Conservation (phyloP, 1,284 basidiomycete genomes). For the Sporisorium graminicola region DNA sequence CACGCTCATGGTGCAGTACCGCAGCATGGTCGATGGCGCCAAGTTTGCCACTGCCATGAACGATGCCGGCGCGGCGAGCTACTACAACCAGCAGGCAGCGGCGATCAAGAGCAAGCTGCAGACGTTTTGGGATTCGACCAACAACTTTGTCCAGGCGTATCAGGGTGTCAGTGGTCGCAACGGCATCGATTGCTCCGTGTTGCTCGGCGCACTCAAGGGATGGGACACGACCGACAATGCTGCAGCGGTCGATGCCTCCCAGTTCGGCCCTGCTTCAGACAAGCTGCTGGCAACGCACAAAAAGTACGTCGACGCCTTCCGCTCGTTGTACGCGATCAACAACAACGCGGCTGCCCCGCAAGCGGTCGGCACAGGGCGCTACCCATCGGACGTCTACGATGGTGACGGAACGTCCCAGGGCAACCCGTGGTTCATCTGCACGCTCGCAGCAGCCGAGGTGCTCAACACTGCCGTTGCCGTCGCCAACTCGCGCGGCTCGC, state of each 20-base stretch:
- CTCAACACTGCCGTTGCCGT: conserved; percentile 46
- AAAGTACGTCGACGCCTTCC: conserved; percentile 55
- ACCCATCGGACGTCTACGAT: conserved; percentile 46
- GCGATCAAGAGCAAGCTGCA: conserved; percentile 45
- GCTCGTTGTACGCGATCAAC: conserved; percentile 51
- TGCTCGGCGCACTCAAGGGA: conserved; percentile 48
- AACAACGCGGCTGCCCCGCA: conserved; percentile 37
- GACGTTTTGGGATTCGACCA: conserved; percentile 44
- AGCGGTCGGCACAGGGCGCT: conserved; percentile 50
- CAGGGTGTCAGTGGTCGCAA: conserved; percentile 41
- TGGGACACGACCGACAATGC: conserved; percentile 39
- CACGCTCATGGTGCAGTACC: conserved; percentile 55
- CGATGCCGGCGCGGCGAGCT: conserved; percentile 54
- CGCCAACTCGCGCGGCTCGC: conserved; percentile 22
- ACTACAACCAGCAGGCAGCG: conserved; percentile 51
- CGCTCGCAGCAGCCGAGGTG: conserved; percentile 51
- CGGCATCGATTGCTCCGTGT: conserved; percentile 52
- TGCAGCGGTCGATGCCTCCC: conserved; percentile 25
- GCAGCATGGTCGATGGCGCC: conserved; percentile 57
- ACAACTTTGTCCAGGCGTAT: conserved; percentile 48
- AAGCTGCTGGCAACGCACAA: conserved; percentile 51
- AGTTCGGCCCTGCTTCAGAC: conserved; percentile 51
- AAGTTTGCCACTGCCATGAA: conserved; percentile 51
- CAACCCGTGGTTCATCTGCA: conserved; percentile 61
- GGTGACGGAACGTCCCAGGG: conserved; percentile 41